A percentile compares a stretch with the other conserved stretches of the same genome.
phyloP scores from a whole-genome alignment of 2,329 filamentous ascomycete species.

The Mollisiaceae sp. region DNA sequence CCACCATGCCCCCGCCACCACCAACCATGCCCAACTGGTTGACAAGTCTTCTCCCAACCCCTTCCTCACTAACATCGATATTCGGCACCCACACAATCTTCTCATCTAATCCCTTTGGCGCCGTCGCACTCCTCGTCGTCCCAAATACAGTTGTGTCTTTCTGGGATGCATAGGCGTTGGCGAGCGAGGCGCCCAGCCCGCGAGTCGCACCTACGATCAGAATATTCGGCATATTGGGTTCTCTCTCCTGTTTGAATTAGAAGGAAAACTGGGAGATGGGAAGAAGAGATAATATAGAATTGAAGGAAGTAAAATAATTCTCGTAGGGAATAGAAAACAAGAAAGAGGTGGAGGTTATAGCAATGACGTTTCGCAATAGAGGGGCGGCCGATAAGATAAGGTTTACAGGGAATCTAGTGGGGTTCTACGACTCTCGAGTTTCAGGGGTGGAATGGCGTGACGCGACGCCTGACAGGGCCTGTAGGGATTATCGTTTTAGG shows the following conservation, averaged over 20 bases:
- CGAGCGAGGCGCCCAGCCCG: slow-evolving; percentile 67
- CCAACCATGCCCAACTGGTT: slow-evolving; percentile 47
- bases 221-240: slow-evolving; percentile 51
- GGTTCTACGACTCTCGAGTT: background rate
- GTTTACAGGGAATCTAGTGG: slow-evolving; percentile 1
- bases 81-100: slow-evolving; percentile 61
- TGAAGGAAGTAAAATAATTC: background rate
- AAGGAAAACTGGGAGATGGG: background rate
- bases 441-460: slow-evolving; percentile 13
- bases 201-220: slow-evolving; percentile 72
- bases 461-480: background rate
- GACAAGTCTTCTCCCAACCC: slow-evolving; percentile 54
- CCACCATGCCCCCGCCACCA: slow-evolving; percentile 35
- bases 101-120: slow-evolving; percentile 46
- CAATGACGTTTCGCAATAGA: slow-evolving; percentile 7
- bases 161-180: slow-evolving; percentile 59
- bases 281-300: background rate
- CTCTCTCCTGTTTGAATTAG: background rate
- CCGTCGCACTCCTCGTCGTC: slow-evolving; percentile 57
- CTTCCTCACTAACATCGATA: slow-evolving; percentile 59
- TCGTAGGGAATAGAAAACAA: background rate
- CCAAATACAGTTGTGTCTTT: slow-evolving; percentile 59
- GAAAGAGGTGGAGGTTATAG: background rate
- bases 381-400: slow-evolving; percentile 4
- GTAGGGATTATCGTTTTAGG: background rate